Base-by-base conservation (phyloP, 2,329 filamentous ascomycete genomes). In the Didymosphaeria variabile region DNA sequence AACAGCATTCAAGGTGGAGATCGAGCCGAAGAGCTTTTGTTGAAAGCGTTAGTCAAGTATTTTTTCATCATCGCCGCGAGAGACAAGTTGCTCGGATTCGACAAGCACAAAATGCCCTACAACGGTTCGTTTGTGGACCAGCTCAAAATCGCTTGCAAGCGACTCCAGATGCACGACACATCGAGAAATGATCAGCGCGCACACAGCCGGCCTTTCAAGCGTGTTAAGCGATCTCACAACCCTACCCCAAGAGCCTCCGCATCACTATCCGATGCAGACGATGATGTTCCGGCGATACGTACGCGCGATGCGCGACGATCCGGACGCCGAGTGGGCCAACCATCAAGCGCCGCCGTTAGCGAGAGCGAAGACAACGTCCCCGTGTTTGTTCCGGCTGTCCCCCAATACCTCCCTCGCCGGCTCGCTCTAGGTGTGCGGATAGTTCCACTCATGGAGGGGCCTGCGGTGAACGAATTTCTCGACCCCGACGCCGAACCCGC, bases 21-120 rank as follows among this genome's bases (percentile, higher is more conserved):
- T 13, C 44, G 34, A 31, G 40, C 32, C 23, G 56, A 45, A 21
- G 60, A 62, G 21, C 47, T 55, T 19, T 56, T 56, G 5, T 36
- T 62, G 15, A 62, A 58, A 23, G 60, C 60, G 4, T 36, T 62
- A n/a, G 56, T 55, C 10, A 62, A 62, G 31, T 62, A 58, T 47
- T 62, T 46, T 38, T 62, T 42, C 46, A 58, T 62, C 10, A 57
- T 62, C n/a, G 60, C 60, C 3, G 60, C 60, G 8, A 59, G 55
- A 10, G 46, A 46, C 7, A 59, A 34, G 17, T 38, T 62, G 1
- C 23, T 53, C 40, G 60, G 60, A 1, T 62, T 62, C 46, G 29
- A 38, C 7, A 31, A 62, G 19, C 59, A 61, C 45, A 40, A 34
- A 23, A 61, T 61, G 51, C 59, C 59, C 19, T 42, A 36, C 34